Base-by-base conservation (phyloP, 345 rosid species). In the Eutrema yunnanense region DNA sequence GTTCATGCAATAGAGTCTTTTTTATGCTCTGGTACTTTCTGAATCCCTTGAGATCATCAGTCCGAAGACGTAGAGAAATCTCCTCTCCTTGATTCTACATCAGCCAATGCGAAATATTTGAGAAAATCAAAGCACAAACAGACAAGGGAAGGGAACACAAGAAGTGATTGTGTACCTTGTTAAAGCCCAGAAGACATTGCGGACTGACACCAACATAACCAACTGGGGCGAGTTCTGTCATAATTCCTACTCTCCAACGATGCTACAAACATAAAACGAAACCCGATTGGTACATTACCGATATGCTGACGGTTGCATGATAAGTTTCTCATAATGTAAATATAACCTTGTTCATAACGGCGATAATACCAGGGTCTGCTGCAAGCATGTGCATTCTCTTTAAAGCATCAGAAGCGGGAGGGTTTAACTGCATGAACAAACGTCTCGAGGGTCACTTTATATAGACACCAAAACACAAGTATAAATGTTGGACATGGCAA, bases 151-250 rank as follows among this genome's bases (percentile, higher is more conserved):
- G n/a, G 9, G 29, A 49, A 55, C n/a, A 48, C 12, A 60, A 49
- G 8, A 52, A 37, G 13, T 52, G 42, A 55, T 26, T 9, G 42
- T 6, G 65, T 85, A 92, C 99, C 96, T 87, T 88, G 71, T 95
- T 95, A 42, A 92, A 82, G 14, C 99, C 99, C 1, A 95, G 90
- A 77, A 92, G 48, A 76, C 98, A 95, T 76, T 78, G 80, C 6
- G 97, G 98, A 79, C 88, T 90, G 58, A 95, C 79, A 55, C 99
- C 99, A 51, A 95, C 99, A 81, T 92, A 90, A 75, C 99, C 99
- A 79, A 92, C 87, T 9, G 99, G 99, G 42, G 99, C 99, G 79
- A 92, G 81, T 86, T 95, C 99, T 2, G 98, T 89, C 99, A 95
- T 87, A 60, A 88, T 82, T 73, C 90, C 96, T 8, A 92, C 85